phyloP scores from a whole-genome alignment of 2,329 filamentous ascomycete species.

The Annulohypoxylon truncatum region DNA sequence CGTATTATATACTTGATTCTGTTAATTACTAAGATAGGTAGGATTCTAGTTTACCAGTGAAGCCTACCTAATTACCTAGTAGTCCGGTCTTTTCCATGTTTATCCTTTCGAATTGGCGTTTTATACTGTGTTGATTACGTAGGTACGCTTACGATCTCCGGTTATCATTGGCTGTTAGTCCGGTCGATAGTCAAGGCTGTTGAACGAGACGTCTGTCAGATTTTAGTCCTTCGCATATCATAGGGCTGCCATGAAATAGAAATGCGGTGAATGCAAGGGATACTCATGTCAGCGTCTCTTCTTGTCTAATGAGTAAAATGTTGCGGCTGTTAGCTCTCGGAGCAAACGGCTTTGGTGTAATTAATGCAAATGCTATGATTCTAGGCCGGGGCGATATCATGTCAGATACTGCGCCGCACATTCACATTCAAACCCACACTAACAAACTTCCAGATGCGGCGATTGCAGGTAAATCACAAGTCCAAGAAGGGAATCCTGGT shows the following conservation, averaged over 20 bases:
- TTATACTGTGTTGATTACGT: background rate
- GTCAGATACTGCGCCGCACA: slow-evolving; percentile 11
- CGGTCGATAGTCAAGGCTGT: background rate
- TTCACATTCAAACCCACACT: background rate
- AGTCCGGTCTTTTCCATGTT: background rate
- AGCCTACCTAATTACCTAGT: background rate
- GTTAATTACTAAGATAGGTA: background rate
- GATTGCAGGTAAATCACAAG: background rate
- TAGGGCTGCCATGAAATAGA: background rate
- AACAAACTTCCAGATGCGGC: slow-evolving; percentile 9
- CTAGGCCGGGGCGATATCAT: slow-evolving; percentile 4
- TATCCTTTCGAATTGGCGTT: background rate
- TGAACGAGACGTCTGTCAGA: background rate
- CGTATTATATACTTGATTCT: background rate
- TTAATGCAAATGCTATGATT: slow-evolving; percentile 1
- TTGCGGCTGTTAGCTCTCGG: background rate
- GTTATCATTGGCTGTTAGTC: background rate
- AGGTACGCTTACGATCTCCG: background rate
- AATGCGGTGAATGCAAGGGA: background rate
- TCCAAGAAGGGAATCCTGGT: background rate
- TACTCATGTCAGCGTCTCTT: background rate
- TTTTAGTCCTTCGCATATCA: background rate
- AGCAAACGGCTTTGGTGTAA: background rate
- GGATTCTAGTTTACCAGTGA: background rate
- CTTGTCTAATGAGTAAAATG: background rate